These are phyloP conservation scores for Dictyostelium brefeldianum DNA, from an alignment of 78 protist species.

Conservation along the genomic window DNA sequence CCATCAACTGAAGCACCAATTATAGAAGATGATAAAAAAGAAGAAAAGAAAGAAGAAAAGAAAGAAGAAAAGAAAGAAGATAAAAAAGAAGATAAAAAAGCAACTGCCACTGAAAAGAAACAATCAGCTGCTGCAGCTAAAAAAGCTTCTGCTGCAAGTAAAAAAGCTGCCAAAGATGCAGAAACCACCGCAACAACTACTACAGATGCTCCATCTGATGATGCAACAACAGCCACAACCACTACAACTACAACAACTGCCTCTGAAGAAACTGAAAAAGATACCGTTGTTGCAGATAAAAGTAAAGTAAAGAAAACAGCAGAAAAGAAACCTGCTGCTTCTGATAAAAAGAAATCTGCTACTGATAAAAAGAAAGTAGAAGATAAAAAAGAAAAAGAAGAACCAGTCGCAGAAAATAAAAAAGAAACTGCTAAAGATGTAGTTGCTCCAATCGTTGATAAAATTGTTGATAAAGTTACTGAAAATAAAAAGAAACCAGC, in stretches of 20 bases:
- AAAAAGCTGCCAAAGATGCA: constrained; percentile 12
- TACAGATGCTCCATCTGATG: neutral
- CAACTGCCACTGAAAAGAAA: constrained; percentile 10
- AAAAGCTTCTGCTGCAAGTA: neutral
- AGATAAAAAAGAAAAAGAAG: neutral
- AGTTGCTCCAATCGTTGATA: neutral
- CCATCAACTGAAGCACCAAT: neutral
- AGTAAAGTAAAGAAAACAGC: neutral
- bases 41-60: constrained; percentile 32
- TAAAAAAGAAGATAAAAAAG: constrained; percentile 1
- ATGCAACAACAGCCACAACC: neutral
- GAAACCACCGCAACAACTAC: neutral
- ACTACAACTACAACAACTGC: neutral
- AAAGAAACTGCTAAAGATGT: neutral
- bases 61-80: neutral
- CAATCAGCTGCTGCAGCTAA: neutral
- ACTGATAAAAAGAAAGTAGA: neutral
- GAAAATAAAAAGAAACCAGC: neutral
- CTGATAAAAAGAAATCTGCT: neutral
- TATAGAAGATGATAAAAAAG: neutral
- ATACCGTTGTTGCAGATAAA: neutral
- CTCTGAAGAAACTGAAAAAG: neutral
- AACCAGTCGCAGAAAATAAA: neutral
- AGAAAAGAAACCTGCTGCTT: neutral
- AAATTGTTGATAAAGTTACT: neutral